phyloP scores from a whole-genome alignment of 148 eudicot species.

The Rhododendron griersonianum region DNA sequence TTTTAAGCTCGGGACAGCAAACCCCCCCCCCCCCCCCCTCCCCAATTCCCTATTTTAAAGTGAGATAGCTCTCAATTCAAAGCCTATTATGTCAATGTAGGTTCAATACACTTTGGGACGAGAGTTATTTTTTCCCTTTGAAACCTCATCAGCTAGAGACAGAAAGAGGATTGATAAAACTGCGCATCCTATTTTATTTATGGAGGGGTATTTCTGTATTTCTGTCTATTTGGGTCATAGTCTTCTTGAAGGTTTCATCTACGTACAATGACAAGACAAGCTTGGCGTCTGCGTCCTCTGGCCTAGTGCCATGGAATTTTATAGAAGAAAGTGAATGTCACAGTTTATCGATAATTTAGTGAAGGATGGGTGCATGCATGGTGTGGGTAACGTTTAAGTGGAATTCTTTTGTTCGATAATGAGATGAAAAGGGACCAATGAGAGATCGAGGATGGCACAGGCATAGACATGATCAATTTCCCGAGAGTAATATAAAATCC shows the following conservation, averaged over 20 bases:
- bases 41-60: too few species aligned
- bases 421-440: background rate
- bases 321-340: background rate
- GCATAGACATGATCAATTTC: background rate
- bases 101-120: too few species aligned
- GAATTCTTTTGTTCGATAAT: background rate
- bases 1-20: too few species aligned
- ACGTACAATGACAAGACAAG: background rate
- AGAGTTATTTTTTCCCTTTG: too few species aligned
- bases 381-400: background rate
- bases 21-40: too few species aligned
- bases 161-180: too few species aligned
- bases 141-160: too few species aligned
- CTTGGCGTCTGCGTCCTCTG: background rate
- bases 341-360: background rate
- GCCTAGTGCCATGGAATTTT: background rate
- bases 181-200: too few species aligned
- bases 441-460: background rate
- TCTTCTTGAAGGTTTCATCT: background rate
- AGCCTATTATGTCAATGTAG: too few species aligned
- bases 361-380: background rate
- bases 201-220: too few species aligned
- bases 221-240: too few species aligned
- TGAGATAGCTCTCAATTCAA: too few species aligned
- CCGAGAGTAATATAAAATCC: background rate